phyloP scores from a whole-genome alignment of 352 stramenopile genomes.

The Halophytophthora polymorphica region DNA sequence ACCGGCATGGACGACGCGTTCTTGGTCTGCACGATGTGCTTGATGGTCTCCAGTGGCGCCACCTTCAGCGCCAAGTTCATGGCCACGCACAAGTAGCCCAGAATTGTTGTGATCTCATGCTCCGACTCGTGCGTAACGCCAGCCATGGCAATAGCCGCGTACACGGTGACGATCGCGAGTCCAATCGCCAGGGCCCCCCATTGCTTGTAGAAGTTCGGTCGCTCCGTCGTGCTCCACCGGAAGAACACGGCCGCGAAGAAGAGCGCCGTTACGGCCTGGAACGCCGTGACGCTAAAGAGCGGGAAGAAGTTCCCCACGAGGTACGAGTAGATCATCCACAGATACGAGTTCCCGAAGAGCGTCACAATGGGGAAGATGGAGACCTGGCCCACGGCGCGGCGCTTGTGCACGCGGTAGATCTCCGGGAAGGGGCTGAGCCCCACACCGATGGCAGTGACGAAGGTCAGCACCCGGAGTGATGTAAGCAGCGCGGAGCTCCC shows the following conservation, averaged over 20 bases:
- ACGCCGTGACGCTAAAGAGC: conserved; percentile 25
- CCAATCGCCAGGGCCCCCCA: conserved; percentile 1
- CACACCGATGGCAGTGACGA: conserved; percentile 14
- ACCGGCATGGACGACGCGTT: conserved; percentile 11
- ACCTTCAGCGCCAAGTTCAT: conserved; percentile 14
- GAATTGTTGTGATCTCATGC: conserved; percentile 7
- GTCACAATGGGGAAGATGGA: conserved; percentile 17
- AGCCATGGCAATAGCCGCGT: conserved; percentile 4
- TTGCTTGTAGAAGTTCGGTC: conserved; percentile 7
- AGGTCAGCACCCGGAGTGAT: conserved; percentile 21
- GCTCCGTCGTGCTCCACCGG: conserved; percentile 7
- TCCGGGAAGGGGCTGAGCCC: conserved; percentile 16
- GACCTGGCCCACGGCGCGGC: conserved; percentile 8
- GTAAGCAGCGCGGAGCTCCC: conserved; percentile 2
- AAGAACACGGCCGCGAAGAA: conserved; percentile 27
- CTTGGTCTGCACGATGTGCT: conserved; percentile 9
- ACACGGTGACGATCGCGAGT: conserved; percentile 1
- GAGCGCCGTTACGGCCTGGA: conserved; percentile 15
- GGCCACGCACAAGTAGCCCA: conserved; percentile 12
- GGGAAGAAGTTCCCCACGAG: conserved; percentile 31
- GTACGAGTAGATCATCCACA: conserved; percentile 32
- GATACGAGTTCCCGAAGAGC: conserved; percentile 15
- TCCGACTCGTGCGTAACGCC: conserved; percentile 13
- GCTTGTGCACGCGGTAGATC: no score
- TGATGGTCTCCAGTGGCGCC: conserved; percentile 14